Percentiles rank a stretch among this genome's conserved stretches.
Conservation (phyloP, 352 stramenopile genomes). For the Phytophthora ramorum region DNA sequence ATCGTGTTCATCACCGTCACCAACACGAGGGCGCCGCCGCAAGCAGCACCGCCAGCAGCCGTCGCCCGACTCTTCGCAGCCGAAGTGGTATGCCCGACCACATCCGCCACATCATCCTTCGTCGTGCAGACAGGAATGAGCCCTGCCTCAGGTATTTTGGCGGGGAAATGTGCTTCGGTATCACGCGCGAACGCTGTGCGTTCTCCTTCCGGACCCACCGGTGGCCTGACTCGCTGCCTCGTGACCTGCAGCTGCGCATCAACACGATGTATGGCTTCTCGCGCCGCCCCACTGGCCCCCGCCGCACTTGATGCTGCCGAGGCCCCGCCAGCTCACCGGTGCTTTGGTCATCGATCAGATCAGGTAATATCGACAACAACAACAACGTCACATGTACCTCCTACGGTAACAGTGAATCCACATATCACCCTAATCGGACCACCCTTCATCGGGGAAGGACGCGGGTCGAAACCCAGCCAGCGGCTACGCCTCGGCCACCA, state of each 20-base stretch:
- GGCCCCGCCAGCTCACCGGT: background rate
- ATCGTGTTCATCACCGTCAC: background rate
- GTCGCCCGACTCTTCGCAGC: background rate
- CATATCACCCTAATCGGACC: background rate
- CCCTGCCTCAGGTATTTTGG: slow-evolving; percentile 10
- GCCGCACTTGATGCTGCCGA: background rate
- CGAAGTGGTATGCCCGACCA: slow-evolving; percentile 3
- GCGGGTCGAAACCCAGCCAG: background rate
- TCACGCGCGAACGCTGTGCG: background rate
- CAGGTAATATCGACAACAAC: background rate
- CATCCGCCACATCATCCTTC: background rate
- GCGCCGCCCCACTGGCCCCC: background rate
- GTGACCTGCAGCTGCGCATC: slow-evolving; percentile 1
- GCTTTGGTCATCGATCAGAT: background rate
- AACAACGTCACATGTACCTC: background rate
- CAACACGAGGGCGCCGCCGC: background rate
- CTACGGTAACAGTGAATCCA: background rate
- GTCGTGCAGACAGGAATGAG: slow-evolving; percentile 4
- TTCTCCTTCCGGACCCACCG: slow-evolving; percentile 6
- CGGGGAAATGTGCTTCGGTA: slow-evolving; percentile 1
- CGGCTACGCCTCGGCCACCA: too few relatives aligned
- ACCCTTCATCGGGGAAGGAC: background rate
- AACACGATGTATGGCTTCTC: slow-evolving; percentile 1
- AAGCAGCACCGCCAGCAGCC: background rate
- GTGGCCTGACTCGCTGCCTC: background rate